Base-by-base conservation (phyloP, 108 stramenopile species). In the Asterionellopsis glacialis region DNA sequence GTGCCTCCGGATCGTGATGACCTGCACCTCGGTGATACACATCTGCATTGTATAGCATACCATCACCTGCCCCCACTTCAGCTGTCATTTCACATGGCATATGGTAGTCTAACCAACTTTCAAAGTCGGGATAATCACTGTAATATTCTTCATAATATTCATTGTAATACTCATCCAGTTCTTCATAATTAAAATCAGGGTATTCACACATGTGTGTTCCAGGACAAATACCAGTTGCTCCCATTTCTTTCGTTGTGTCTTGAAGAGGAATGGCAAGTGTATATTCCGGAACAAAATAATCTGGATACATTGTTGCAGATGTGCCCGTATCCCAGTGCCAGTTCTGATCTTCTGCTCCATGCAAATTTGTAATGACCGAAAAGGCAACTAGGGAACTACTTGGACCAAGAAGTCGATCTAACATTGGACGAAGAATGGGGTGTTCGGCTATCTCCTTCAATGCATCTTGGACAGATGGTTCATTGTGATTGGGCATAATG, bases 331-430 rank as follows among this genome's bases (percentile, higher is more conserved):
- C 83, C 11, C 55, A 48, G 53, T 84, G 83, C 51, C 63, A 65
- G 51, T 63, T 27, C 57, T 84, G 83, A 44, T 66, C 73, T 1
- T 14, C 44, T 7, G 83, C 79, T 5, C 83, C 83, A 52, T 69
- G 78, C 11, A 76, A 43, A 49, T 61, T 55, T 0, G 83, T 84
- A 41, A 84, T 84, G 28, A 68, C 73, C 3, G 83, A 79, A 49
- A 84, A 72, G 65, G 80, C 83, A 58, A 84, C 75, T 2, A 76
- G 22, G n/a, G 83, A 79, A 19, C 79, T 79, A 75, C 80, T 62
- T 3, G 67, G 69, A 11, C 83, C 83, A 9, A 70, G 39, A 57
- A 83, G 70, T 14, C 61, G 53, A 57, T 83, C 63, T 50, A 83
- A 41, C 2, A 65, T 58, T 15, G 64, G 40, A 11, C 61, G 50